Percentiles rank a stretch among this genome's conserved stretches.
phyloP scores from a whole-genome alignment of 2,329 filamentous ascomycete genomes.

The Zarea fungicola region DNA sequence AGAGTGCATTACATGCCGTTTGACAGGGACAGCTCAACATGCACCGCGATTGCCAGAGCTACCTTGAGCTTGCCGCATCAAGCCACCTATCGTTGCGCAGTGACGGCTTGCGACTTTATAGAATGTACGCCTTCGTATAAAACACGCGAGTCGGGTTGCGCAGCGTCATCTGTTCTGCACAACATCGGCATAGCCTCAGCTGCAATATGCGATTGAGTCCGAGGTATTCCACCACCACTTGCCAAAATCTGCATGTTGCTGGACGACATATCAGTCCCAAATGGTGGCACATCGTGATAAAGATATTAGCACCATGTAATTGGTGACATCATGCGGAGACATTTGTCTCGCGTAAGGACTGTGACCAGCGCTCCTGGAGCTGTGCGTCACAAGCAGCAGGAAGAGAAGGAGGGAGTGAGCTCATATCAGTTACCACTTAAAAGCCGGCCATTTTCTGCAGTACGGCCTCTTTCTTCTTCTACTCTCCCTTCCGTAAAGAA shows the following conservation, averaged over 20 bases:
- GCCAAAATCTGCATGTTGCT: background rate
- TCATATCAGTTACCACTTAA: background rate
- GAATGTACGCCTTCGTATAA: background rate
- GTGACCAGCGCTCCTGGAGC: too few relatives aligned
- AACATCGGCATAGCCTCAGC: background rate
- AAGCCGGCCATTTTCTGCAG: background rate
- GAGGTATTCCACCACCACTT: background rate
- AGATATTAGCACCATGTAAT: background rate
- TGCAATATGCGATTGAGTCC: background rate
- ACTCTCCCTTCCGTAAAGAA: background rate
- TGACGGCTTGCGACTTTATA: background rate
- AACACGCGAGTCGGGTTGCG: background rate
- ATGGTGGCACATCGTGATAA: background rate
- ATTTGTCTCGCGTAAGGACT: too few relatives aligned
- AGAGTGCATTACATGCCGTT: background rate
- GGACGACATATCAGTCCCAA: background rate
- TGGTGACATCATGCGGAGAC: background rate
- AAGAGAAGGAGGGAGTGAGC: slow-evolving; percentile 2
- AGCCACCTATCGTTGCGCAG: background rate
- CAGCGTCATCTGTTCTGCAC: background rate
- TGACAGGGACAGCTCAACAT: background rate
- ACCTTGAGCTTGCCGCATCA: too few relatives aligned
- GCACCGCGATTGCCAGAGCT: background rate
- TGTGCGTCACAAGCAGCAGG: slow-evolving; percentile 5
- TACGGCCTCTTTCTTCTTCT: background rate